Evolutionary conservation across 371 early-diverging fungal species (phyloP), one percentile per base, ranked within the genome.

Genomic region (Mucor circinelloides): DNA sequence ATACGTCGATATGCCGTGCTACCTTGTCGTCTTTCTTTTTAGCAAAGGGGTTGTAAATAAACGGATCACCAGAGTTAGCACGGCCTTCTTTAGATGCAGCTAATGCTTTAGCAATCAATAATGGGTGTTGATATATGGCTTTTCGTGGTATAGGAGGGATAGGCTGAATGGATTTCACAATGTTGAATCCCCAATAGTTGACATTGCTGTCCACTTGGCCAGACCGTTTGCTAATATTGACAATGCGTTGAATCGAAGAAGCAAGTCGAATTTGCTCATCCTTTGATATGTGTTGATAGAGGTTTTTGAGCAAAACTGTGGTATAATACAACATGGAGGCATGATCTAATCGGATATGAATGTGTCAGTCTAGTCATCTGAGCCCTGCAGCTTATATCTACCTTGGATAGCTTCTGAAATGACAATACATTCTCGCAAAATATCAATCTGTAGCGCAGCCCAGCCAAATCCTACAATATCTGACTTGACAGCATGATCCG

Each of bases 1-100:
- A 17, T 19, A 15, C 0, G 17, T 12, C n/a, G 10, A n/a, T 38
- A 27, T 40, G 27, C 28, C 1, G 21, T 2, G 10, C 55, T 71
- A 80, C 82, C 76, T 84, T 80, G 36, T 76, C 78, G n/a, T 71
- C 63, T 27, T 77, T 83, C 67, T 86, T 85, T 63, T 86, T 82
- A 23, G 89, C 87, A 76, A 87, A 91, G 8, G 93, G 92, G 70
- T 91, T 92, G 75, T 92, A 91, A 36, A 94, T 86, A 71, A 94
- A 94, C 0, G 91, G 89, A 59, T 89, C 88, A 6, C 80, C 76
- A 6, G 73, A 81, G 6, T 36, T 66, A 6, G 69, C 57, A 13
- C 58, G 63, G 8, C 67, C 69, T 38, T 70, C 69, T 21, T 76
- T 73, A 10, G 76, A 60, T 30, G 73, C 68, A 27, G 68, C 73